Evolutionary conservation across 78 protist genomes (phyloP).

Genomic region (Dictyostelium intermedium): DNA sequence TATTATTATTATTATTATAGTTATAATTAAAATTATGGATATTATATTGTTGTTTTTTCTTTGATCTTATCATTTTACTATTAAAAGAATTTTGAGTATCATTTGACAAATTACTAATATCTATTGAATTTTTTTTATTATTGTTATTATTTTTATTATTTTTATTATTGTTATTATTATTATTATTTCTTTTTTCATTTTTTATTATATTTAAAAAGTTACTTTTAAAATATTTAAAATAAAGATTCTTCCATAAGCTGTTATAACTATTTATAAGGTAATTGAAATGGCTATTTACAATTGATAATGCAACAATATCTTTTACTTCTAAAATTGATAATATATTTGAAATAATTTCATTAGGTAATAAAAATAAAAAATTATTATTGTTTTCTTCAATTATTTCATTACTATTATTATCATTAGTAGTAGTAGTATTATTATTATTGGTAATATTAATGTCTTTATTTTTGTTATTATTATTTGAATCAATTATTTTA

Average conservation of each 20-base stretch:
- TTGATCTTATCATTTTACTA: not conserved
- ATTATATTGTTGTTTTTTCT: not conserved
- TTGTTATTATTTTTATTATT: not conserved
- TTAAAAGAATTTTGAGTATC: not conserved
- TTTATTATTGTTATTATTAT: not conserved
- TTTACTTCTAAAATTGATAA: not conserved
- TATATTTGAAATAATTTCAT: constrained; percentile 13
- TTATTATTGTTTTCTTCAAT: not conserved
- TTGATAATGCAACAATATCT: not conserved
- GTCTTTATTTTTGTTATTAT: not conserved
- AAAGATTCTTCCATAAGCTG: constrained; percentile 1
- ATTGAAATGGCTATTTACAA: not conserved
- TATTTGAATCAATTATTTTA: not conserved
- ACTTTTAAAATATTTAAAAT: not conserved
- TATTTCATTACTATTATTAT: not conserved
- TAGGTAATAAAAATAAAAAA: not conserved
- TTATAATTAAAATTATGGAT: not conserved
- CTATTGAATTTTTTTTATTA: not conserved
- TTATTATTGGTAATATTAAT: not conserved
- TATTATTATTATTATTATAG: not conserved
- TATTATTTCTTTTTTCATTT: not conserved
- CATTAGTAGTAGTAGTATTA: not conserved
- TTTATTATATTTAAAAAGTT: not conserved
- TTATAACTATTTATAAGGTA: not conserved
- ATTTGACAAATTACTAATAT: not conserved